phyloP scores from a whole-genome alignment of 208 protist genomes.

The Wallacemonas sp. region DNA sequence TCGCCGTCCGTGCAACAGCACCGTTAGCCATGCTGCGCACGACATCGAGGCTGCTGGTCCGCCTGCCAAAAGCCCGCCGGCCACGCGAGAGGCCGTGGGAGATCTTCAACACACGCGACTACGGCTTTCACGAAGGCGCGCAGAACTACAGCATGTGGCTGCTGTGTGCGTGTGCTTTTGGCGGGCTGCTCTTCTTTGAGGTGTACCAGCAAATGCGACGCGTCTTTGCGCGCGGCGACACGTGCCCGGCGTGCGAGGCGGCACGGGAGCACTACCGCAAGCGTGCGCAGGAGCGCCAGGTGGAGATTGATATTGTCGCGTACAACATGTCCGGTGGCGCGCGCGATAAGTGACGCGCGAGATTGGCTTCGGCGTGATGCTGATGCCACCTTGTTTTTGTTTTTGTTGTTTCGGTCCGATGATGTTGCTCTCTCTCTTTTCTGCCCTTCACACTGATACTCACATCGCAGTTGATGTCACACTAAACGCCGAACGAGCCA shows the following conservation, averaged over 20 bases:
- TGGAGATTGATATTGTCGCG: constrained; percentile 36
- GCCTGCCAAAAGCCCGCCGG: constrained; percentile 77
- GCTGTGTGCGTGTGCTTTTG: constrained; percentile 33
- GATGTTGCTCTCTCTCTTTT: too few species aligned
- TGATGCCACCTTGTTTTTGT: neutral
- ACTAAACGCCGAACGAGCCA: too few species aligned
- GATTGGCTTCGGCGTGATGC: too few species aligned
- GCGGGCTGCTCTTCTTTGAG: constrained; percentile 59
- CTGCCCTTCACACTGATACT: too few species aligned
- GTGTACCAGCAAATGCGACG: constrained; percentile 66
- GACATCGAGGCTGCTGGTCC: constrained; percentile 38
- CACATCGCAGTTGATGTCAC: too few species aligned
- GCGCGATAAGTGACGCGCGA: constrained; percentile 2
- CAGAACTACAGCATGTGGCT: constrained; percentile 90
- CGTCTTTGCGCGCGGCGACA: constrained; percentile 74
- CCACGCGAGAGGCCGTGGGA: constrained; percentile 88
- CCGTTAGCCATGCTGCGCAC: constrained; percentile 58
- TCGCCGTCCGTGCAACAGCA: too few species aligned
- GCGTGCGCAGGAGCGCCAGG: constrained; percentile 66
- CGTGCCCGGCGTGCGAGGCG: constrained; percentile 82
- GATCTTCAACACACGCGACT: constrained; percentile 89
- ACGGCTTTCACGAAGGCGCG: constrained; percentile 80
- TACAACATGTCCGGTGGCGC: constrained; percentile 1
- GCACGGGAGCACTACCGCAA: constrained; percentile 78
- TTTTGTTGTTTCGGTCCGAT: constrained; percentile 7